Evolutionary conservation across 129 eudicot genomes (phyloP).

Genomic region (Scalesia atractyloides): DNA sequence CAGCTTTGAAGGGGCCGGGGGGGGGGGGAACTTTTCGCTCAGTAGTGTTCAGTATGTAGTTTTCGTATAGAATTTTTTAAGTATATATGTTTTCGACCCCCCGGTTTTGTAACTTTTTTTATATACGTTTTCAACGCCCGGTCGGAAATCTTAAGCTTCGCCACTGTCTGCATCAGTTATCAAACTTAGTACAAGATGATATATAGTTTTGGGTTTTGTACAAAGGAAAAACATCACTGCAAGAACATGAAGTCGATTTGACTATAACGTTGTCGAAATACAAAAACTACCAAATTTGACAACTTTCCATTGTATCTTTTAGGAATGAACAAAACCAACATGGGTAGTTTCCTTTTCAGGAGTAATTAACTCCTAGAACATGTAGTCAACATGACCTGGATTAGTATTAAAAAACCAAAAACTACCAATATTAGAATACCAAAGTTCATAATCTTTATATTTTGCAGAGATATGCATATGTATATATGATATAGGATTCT

Average conservation of each 20-base stretch:
- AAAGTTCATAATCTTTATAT: neutral
- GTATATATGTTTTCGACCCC: too few relatives aligned
- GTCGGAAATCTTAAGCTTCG: too few relatives aligned
- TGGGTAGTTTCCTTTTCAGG: neutral
- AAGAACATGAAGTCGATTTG: conserved; percentile 7
- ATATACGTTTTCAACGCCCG: too few relatives aligned
- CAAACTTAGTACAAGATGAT: neutral
- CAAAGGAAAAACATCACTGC: conserved; percentile 6
- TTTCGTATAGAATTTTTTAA: too few relatives aligned
- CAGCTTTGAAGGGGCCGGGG: too few relatives aligned
- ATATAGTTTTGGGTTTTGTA: neutral
- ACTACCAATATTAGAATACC: neutral
- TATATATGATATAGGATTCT: neutral
- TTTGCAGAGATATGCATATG: neutral
- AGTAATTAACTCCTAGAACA: neutral
- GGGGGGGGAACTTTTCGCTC: too few relatives aligned
- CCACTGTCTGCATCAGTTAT: neutral
- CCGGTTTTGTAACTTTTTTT: too few relatives aligned
- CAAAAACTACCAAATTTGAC: neutral
- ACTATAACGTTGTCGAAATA: neutral
- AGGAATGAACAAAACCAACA: neutral
- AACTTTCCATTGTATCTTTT: neutral
- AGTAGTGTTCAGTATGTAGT: too few relatives aligned
- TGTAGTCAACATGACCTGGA: neutral
- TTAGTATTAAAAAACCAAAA: neutral